phyloP scores from a whole-genome alignment of 495 filamentous ascomycete species.

The Neurospora terricola region DNA sequence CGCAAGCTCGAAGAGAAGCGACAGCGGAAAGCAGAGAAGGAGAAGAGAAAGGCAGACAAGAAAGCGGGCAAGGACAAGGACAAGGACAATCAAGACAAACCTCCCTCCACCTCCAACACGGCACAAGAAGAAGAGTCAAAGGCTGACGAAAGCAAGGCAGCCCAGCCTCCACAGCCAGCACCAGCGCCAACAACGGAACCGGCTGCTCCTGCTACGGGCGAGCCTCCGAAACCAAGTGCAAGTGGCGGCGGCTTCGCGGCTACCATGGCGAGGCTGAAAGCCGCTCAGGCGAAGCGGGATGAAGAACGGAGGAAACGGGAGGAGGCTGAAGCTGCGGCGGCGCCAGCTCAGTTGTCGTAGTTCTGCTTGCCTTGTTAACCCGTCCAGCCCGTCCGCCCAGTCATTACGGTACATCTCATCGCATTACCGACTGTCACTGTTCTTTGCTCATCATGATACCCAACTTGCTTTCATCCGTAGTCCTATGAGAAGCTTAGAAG shows the following conservation, averaged over 20 bases:
- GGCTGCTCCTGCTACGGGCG: no score
- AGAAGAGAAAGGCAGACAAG: constrained; percentile 16
- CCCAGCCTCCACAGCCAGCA: constrained; percentile 1
- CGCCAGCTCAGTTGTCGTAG: not conserved
- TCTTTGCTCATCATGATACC: not conserved
- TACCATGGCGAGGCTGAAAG: constrained; percentile 30
- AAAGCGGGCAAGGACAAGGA: constrained; percentile 18
- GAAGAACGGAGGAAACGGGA: constrained; percentile 15
- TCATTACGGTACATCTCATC: not conserved
- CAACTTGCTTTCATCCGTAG: not conserved
- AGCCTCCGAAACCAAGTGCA: no score
- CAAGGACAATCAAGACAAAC: constrained; percentile 1
- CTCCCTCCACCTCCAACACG: constrained; percentile 5
- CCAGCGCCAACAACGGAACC: not conserved
- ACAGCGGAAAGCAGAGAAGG: constrained; percentile 26
- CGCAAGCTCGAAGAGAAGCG: constrained; percentile 18
- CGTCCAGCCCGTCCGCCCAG: not conserved
- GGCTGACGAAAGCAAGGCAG: constrained; percentile 21
- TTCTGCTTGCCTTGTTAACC: not conserved
- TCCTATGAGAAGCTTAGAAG: not conserved
- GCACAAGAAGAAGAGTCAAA: constrained; percentile 10
- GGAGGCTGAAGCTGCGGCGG: constrained; percentile 17
- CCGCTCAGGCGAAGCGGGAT: constrained; percentile 30
- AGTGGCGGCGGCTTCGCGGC: constrained; percentile 19
- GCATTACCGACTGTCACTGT: not conserved